Conservation (phyloP, 345 rosid species). For the Pistacia atlantica region DNA sequence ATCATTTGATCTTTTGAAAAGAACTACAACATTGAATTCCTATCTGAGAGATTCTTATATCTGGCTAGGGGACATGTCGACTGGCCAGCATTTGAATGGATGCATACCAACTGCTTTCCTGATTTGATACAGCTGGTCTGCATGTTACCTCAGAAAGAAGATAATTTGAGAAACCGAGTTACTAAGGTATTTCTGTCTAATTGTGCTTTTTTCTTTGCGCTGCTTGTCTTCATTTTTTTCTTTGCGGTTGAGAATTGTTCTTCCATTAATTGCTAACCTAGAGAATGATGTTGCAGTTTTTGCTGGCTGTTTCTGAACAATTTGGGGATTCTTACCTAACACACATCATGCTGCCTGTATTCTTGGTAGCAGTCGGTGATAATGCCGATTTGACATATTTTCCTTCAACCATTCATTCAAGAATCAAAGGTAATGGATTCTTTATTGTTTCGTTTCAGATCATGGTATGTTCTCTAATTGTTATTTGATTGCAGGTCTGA, state of each 20-base stretch:
- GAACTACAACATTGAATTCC: constrained; percentile 5
- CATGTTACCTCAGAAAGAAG: constrained; percentile 89
- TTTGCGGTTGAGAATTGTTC: constrained; percentile 8
- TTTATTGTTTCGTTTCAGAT: constrained; percentile 9
- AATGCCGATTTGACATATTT: constrained; percentile 69
- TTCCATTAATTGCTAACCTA: constrained; percentile 25
- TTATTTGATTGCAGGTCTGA: constrained; percentile 63
- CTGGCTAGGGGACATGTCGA: constrained; percentile 65
- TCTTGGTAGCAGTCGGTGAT: constrained; percentile 86
- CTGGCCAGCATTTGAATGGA: constrained; percentile 96
- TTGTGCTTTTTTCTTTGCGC: constrained; percentile 12
- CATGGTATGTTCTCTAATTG: constrained; percentile 20
- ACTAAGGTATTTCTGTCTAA: constrained; percentile 60
- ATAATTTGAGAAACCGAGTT: constrained; percentile 74
- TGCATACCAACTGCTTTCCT: constrained; percentile 90
- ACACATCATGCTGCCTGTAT: constrained; percentile 84
- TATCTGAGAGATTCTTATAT: constrained; percentile 27
- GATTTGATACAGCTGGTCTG: constrained; percentile 74
- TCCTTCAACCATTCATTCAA: constrained; percentile 55
- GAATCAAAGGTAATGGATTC: constrained; percentile 62
- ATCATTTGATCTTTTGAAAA: background rate
- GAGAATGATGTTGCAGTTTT: constrained; percentile 59
- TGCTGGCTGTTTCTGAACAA: constrained; percentile 67
- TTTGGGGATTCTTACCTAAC: constrained; percentile 79
- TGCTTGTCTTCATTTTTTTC: background rate